Evolutionary conservation across 805 yeast genomes (phyloP).

Genomic region (Jamesozyma piceae): DNA sequence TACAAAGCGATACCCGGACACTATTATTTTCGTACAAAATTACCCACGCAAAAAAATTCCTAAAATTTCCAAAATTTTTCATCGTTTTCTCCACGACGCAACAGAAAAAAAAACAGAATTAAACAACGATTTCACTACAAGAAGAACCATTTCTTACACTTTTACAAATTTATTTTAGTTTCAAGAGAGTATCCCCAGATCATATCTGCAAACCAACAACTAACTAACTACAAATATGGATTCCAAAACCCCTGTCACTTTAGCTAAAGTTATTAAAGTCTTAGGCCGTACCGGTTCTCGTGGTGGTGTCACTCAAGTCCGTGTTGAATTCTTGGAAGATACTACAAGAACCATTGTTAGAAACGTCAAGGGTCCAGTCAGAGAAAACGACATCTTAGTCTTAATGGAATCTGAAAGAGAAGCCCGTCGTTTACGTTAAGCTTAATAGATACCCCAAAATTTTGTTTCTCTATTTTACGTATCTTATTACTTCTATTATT

Average conservation of each 20-base stretch:
- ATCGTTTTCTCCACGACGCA: no score
- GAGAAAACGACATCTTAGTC: constrained; percentile 96
- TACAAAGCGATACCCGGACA: background rate
- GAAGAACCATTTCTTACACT: background rate
- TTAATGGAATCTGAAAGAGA: constrained; percentile 99
- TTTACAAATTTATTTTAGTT: background rate
- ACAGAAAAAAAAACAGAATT: background rate
- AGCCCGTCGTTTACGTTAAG: constrained; percentile 89
- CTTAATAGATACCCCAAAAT: no score
- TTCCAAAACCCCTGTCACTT: constrained; percentile 85
- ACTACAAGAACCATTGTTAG: constrained; percentile 92
- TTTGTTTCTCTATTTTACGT: no score
- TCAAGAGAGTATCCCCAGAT: background rate
- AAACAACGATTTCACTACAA: no score
- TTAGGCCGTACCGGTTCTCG: constrained; percentile 99
- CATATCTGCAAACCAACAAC: background rate
- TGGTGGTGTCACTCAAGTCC: constrained; percentile 99
- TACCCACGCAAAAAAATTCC: background rate
- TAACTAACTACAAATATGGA: constrained; percentile 25
- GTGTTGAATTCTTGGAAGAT: constrained; percentile 94
- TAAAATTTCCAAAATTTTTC: background rate
- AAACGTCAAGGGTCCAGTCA: constrained; percentile 96
- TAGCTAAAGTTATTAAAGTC: constrained; percentile 98
- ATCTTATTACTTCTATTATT: no score
- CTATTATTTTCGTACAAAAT: background rate